Percentiles rank a stretch among this genome's conserved stretches.
These are phyloP conservation scores for Viridothelium virens DNA, from an alignment of 495 filamentous ascomycete species.

Conservation along the genomic window DNA sequence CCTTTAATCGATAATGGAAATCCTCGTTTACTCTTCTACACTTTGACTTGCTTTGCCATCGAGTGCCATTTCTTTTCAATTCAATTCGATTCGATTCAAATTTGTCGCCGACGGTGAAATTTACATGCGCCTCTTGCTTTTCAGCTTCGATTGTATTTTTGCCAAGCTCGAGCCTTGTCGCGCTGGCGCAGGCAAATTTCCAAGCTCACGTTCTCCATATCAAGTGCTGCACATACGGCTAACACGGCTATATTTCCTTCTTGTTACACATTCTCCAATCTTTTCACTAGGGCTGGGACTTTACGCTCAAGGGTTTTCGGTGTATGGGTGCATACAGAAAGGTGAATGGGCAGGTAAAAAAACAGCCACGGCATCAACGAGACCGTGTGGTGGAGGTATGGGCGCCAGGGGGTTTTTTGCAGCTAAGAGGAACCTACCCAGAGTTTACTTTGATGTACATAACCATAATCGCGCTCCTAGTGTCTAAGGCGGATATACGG, in stretches of 20 bases:
- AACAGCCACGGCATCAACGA: not conserved
- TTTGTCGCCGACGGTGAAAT: not conserved
- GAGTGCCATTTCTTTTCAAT: not conserved
- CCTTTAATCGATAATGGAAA: not conserved
- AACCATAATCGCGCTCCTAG: not conserved
- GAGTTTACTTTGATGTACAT: slow-evolving; percentile 1
- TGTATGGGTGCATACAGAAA: not conserved
- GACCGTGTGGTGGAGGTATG: not conserved
- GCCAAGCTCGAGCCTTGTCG: not conserved
- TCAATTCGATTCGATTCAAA: not conserved
- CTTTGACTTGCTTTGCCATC: not conserved
- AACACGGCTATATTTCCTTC: not conserved
- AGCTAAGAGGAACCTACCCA: not conserved
- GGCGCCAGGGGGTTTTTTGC: not conserved
- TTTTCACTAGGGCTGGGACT: not conserved
- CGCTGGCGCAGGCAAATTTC: not conserved
- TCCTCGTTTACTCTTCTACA: not conserved
- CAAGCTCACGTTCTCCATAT: not conserved
- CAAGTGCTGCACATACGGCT: not conserved
- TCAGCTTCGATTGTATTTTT: not conserved
- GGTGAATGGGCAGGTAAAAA: not conserved
- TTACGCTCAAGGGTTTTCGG: not conserved
- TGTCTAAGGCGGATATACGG: not conserved
- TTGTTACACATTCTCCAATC: not conserved
- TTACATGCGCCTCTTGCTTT: not conserved